Evolutionary conservation across 805 yeast species (phyloP).

Genomic region (Torulaspora microellipsoides): DNA sequence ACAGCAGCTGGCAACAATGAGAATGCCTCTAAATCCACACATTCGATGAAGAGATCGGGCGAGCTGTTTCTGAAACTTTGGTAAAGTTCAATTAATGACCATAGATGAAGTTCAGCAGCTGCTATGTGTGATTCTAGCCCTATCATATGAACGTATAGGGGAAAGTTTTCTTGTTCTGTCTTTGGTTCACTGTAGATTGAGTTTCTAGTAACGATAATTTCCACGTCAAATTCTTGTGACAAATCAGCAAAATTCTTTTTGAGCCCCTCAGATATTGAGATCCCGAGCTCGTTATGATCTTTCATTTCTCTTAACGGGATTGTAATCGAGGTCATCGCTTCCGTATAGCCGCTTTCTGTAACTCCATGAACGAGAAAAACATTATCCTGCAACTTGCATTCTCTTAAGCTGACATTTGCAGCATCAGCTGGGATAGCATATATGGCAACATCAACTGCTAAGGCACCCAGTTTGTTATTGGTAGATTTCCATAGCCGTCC

Average conservation of each 20-base stretch:
- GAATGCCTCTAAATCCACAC: slow-evolving; percentile 18
- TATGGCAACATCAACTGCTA: slow-evolving; percentile 7
- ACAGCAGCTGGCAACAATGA: slow-evolving; percentile 23
- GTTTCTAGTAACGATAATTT: slow-evolving; percentile 14
- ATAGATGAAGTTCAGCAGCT: slow-evolving; percentile 16
- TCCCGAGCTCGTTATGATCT: not conserved
- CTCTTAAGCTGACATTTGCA: not conserved
- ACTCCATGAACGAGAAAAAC: slow-evolving; percentile 8
- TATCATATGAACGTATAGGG: slow-evolving; percentile 13
- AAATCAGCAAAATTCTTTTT: slow-evolving; percentile 8
- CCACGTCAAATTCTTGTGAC: slow-evolving; percentile 19
- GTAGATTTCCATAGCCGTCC: slow-evolving; percentile 14
- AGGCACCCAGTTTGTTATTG: slow-evolving; percentile 2
- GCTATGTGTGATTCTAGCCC: slow-evolving; percentile 20
- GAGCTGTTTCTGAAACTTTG: slow-evolving; percentile 1
- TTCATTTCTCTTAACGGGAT: not conserved
- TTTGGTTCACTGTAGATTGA: slow-evolving; percentile 4
- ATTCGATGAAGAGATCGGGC: slow-evolving; percentile 16
- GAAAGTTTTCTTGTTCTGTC: not conserved
- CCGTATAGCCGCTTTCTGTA: slow-evolving; percentile 10
- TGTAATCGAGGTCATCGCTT: slow-evolving; percentile 6
- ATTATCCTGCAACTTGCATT: not conserved
- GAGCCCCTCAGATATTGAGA: slow-evolving; percentile 1
- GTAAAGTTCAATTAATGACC: slow-evolving; percentile 16
- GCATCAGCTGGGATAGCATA: slow-evolving; percentile 7